phyloP scores from a whole-genome alignment of 2,329 filamentous ascomycete genomes.

The Dothistroma pini region DNA sequence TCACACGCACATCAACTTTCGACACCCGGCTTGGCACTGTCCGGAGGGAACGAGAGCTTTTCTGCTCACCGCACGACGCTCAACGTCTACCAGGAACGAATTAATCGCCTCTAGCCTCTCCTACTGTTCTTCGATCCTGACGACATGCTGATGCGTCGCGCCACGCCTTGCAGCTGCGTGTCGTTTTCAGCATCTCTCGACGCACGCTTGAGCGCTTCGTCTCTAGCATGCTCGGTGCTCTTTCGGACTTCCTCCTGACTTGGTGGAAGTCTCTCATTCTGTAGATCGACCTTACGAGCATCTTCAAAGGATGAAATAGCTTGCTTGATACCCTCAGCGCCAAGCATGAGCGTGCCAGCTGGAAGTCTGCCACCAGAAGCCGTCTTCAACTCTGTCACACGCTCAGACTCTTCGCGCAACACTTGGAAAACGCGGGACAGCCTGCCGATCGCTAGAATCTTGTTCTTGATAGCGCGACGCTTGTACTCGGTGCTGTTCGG shows the following conservation, averaged over 20 bases:
- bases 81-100: not conserved
- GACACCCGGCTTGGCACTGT: not conserved
- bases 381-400: slow-evolving; percentile 96
- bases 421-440: slow-evolving; percentile 98
- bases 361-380: slow-evolving; percentile 88
- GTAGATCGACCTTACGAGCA: slow-evolving; percentile 90
- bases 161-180: slow-evolving; percentile 77
- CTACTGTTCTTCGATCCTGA: slow-evolving; percentile 34
- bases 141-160: slow-evolving; percentile 94
- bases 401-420: slow-evolving; percentile 92
- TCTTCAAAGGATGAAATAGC: slow-evolving; percentile 97
- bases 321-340: slow-evolving; percentile 97
- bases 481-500: slow-evolving; percentile 90
- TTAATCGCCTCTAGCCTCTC: not conserved
- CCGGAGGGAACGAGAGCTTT: not conserved
- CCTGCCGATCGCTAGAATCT: slow-evolving; percentile 95
- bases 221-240: slow-evolving; percentile 75
- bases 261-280: slow-evolving; percentile 92
- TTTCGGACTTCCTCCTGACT: slow-evolving; percentile 86
- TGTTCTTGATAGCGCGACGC: slow-evolving; percentile 97
- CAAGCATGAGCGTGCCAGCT: slow-evolving; percentile 94
- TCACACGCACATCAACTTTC: not conserved
- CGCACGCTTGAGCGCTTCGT: slow-evolving; percentile 80
- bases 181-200: slow-evolving; percentile 89
- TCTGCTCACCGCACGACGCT: not conserved